phyloP scores from a whole-genome alignment of 768 basidiomycete species.

The Tylopilus intermedius region DNA sequence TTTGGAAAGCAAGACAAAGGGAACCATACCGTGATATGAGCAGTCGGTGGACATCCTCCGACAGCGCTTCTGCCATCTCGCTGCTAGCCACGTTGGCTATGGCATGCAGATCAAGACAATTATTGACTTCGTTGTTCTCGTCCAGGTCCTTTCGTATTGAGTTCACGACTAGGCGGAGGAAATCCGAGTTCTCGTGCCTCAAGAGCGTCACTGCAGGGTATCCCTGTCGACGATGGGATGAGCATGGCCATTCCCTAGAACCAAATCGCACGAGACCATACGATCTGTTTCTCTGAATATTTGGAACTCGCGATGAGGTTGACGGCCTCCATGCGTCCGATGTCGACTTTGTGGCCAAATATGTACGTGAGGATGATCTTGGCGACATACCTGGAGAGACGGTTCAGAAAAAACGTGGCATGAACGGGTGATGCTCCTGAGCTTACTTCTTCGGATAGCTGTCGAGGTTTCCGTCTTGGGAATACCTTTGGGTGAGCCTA shows the following conservation, averaged over 20 bases:
- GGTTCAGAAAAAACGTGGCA: conserved; percentile 17
- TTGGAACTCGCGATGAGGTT: conserved; percentile 94
- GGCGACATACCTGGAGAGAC: conserved; percentile 79
- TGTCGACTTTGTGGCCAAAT: conserved; percentile 95
- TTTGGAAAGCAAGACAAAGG: not conserved
- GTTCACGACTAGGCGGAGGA: too few species aligned
- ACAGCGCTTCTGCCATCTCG: conserved; percentile 96
- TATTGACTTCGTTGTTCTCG: conserved; percentile 89
- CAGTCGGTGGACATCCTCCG: conserved; percentile 86
- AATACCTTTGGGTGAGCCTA: conserved; percentile 3
- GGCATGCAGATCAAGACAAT: conserved; percentile 93
- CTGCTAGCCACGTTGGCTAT: conserved; percentile 97
- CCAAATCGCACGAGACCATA: conserved; percentile 36
- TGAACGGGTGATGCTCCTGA: conserved; percentile 6
- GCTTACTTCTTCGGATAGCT: conserved; percentile 89
- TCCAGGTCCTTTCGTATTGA: conserved; percentile 97
- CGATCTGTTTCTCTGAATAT: conserved; percentile 99
- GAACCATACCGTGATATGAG: conserved; percentile 83
- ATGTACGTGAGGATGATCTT: conserved; percentile 99
- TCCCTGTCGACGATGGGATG: conserved; percentile 51
- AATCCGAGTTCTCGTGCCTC: conserved; percentile 99
- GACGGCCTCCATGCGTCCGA: conserved; percentile 99
- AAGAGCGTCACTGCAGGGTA: conserved; percentile 95
- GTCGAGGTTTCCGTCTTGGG: conserved; percentile 74
- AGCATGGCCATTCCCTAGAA: not conserved